A percentile compares a stretch with the other conserved stretches of the same genome.
phyloP scores from a whole-genome alignment of 805 yeast genomes.

The Kuraishia hungarica region DNA sequence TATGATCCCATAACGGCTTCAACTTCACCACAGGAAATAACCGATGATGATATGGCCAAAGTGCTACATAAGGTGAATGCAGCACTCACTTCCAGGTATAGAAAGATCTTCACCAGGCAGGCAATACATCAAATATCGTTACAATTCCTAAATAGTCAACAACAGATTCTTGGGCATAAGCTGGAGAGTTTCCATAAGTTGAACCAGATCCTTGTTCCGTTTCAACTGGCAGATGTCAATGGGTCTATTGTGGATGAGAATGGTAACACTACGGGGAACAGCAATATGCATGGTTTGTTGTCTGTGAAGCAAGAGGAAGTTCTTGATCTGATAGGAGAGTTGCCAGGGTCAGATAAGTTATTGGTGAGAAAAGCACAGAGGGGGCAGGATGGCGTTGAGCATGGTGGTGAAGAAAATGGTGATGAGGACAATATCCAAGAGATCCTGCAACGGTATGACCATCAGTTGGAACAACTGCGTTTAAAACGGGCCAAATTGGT shows the following conservation, averaged over 20 bases:
- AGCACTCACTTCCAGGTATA: neutral
- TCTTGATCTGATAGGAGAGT: slow-evolving; percentile 16
- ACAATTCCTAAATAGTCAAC: slow-evolving; percentile 19
- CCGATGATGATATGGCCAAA: neutral
- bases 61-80: slow-evolving; percentile 1
- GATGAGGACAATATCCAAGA: neutral
- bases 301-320: slow-evolving; percentile 14
- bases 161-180: slow-evolving; percentile 6
- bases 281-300: slow-evolving; percentile 16
- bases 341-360: slow-evolving; percentile 16
- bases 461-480: slow-evolving; percentile 8
- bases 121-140: slow-evolving; percentile 19
- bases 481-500: slow-evolving; percentile 9
- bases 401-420: slow-evolving; percentile 1
- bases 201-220: slow-evolving; percentile 18
- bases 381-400: slow-evolving; percentile 6
- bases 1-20: neutral
- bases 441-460: slow-evolving; percentile 17
- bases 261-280: slow-evolving; percentile 10
- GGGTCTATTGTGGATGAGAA: slow-evolving; percentile 15
- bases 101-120: slow-evolving; percentile 17
- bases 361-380: slow-evolving; percentile 2
- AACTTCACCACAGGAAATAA: neutral
- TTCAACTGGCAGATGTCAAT: slow-evolving; percentile 16
- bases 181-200: slow-evolving; percentile 15